These are phyloP conservation scores for Colletotrichum sublineola DNA, from an alignment of 2,329 filamentous ascomycete genomes.

Conservation along the genomic window DNA sequence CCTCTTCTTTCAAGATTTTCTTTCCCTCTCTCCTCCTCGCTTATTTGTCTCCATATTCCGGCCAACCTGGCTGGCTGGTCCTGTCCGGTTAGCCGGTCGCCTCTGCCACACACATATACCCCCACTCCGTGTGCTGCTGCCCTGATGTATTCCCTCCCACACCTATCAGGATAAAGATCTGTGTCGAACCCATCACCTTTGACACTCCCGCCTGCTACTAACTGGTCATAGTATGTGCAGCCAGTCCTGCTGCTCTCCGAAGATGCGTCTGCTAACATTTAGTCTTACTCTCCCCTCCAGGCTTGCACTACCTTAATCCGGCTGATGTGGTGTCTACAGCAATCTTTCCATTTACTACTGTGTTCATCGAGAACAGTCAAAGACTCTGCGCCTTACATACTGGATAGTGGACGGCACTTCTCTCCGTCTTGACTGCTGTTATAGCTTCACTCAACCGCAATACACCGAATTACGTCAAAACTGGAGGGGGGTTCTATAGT, in stretches of 20 bases:
- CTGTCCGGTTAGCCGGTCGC: constrained; percentile 23
- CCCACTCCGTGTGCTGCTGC: constrained; percentile 35
- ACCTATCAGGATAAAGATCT: constrained; percentile 36
- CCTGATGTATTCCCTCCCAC: constrained; percentile 34
- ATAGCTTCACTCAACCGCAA: background rate
- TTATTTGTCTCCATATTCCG: constrained; percentile 23
- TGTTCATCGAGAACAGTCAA: background rate
- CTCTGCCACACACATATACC: constrained; percentile 25
- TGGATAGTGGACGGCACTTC: background rate
- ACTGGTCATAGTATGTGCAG: constrained; percentile 32
- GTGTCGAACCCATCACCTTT: constrained; percentile 15
- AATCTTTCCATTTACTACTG: background rate
- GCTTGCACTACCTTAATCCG: background rate
- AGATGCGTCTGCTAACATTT: constrained; percentile 29
- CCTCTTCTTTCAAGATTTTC: constrained; percentile 14
- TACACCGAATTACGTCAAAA: background rate
- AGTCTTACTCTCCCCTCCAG: constrained; percentile 25
- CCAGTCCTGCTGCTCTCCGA: constrained; percentile 8
- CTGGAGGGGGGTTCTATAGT: background rate
- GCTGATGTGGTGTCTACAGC: background rate
- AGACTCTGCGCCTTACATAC: background rate
- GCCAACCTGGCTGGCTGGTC: constrained; percentile 14
- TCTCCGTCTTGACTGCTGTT: background rate
- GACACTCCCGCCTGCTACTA: constrained; percentile 22
- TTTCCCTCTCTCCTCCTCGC: constrained; percentile 1